Evolutionary conservation across 352 stramenopile species (phyloP).

Genomic region (Pythium pyrilobum): DNA sequence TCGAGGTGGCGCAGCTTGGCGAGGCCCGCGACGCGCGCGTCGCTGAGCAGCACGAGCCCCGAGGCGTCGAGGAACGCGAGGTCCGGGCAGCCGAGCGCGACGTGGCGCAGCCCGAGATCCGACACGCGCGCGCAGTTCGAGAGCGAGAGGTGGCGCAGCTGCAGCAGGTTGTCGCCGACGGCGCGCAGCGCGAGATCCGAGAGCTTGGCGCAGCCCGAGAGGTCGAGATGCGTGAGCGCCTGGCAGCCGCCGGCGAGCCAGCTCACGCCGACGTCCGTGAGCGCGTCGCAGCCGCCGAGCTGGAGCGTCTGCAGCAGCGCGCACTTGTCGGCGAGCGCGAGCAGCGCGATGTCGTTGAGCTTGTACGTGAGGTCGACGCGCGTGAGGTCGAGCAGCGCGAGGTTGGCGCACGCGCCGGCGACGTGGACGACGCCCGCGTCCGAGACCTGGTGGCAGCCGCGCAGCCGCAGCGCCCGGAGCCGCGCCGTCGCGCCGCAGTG

Average conservation of each 20-base stretch:
- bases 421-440: conserved; percentile 83
- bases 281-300: conserved; percentile 83
- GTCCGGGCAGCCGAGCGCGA: conserved; percentile 42
- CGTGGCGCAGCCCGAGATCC: conserved; percentile 43
- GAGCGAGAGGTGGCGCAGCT: conserved; percentile 45
- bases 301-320: conserved; percentile 40
- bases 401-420: conserved; percentile 45
- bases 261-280: conserved; percentile 90
- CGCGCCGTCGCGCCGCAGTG: conserved; percentile 27
- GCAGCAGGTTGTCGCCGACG: conserved; percentile 73
- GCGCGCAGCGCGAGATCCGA: conserved; percentile 83
- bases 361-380: conserved; percentile 89
- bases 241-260: conserved; percentile 85
- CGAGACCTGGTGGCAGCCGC: conserved; percentile 82
- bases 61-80: conserved; percentile 37
- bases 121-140: conserved; percentile 43
- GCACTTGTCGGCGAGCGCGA: conserved; percentile 73
- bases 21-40: conserved; percentile 26
- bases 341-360: conserved; percentile 88
- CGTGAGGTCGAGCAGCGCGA: conserved; percentile 76
- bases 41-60: conserved; percentile 38
- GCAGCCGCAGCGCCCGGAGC: conserved; percentile 63
- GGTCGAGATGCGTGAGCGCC: conserved; percentile 77
- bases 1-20: conserved; percentile 44
- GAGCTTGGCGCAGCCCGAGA: conserved; percentile 82